Evolutionary conservation across 352 stramenopile species (phyloP), one percentile per base, ranked within the genome.

Genomic region (Globisporangium polare): DNA sequence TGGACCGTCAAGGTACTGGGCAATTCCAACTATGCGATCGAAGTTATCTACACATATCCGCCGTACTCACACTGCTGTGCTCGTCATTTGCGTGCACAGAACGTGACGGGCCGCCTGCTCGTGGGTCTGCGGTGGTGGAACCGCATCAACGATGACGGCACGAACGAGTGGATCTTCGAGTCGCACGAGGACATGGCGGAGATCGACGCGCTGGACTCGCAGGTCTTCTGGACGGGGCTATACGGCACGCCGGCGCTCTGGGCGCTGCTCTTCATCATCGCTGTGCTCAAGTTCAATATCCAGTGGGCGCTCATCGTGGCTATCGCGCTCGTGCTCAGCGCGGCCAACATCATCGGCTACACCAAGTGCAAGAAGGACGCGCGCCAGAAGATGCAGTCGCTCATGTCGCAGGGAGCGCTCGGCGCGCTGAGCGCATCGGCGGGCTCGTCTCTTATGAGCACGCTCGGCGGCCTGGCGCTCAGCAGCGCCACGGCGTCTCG

Each of bases 91-190:
- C 8, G 20, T 24, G 15, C 7, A 12, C 58, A 94, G 78, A 97
- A 97, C 72, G 83, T 97, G 20, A 91, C 89, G 15, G 89, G 89
- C 1, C 71, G 89, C 15, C 67, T 97, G 42, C 80, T 97, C 5
- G 97, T 99, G 31, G 96, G 96, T 22, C 80, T 99, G 35, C 89
- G 97, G 49, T 99, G 97, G 97, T 99, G 97, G 97, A 99, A 98
- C 71, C 91, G 96, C 62, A 96, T 99, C 60, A 95, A 90, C 56
- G 93, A 98, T 27, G 94, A 98, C 55, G 90, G 96, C 20, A 93
- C 89, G 17, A 99, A 77, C 66, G 91, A 93, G 63, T 99, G 97
- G 97, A 88, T 99, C 27, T 99, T 99, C 66, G 97, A 99, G 69
- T 97, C 89, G 37, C 77, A 96, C 53, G 92, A 97, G 60, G 83